Conservation (phyloP, 306 rosid genomes). For the Spatholobus suberectus region DNA sequence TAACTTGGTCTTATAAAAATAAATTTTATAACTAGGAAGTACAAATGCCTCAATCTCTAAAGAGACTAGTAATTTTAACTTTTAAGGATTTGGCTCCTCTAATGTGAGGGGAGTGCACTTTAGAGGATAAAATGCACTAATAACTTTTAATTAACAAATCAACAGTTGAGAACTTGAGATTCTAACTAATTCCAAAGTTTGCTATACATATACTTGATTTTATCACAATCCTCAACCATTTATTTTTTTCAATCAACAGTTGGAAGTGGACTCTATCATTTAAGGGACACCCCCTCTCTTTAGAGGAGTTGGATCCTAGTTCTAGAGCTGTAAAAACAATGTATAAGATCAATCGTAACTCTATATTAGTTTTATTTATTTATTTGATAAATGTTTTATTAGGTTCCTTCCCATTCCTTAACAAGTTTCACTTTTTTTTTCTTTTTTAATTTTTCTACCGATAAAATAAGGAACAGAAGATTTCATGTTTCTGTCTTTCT, state of each 20-base stretch:
- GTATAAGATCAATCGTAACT: neutral
- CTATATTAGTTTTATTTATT: conserved; percentile 4
- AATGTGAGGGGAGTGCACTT: neutral
- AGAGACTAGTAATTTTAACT: neutral
- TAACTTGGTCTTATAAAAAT: neutral
- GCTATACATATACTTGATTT: neutral
- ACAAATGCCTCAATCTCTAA: neutral
- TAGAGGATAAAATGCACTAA: neutral
- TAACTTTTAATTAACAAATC: neutral
- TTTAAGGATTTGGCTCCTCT: neutral
- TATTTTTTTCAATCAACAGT: neutral
- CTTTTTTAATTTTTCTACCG: neutral
- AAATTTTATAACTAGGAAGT: neutral
- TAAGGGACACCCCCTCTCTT: neutral
- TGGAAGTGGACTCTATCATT: neutral
- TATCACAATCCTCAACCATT: neutral
- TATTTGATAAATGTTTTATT: neutral
- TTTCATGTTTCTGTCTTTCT: conserved; percentile 25
- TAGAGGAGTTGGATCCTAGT: neutral
- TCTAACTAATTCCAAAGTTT: neutral
- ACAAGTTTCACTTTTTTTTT: neutral
- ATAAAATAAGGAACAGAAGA: neutral
- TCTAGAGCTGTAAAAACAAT: conserved; percentile 1
- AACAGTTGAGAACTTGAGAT: neutral
- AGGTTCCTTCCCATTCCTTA: neutral